Evolutionary conservation across 495 filamentous ascomycete species (phyloP).

Genomic region (Daldinia childiae): DNA sequence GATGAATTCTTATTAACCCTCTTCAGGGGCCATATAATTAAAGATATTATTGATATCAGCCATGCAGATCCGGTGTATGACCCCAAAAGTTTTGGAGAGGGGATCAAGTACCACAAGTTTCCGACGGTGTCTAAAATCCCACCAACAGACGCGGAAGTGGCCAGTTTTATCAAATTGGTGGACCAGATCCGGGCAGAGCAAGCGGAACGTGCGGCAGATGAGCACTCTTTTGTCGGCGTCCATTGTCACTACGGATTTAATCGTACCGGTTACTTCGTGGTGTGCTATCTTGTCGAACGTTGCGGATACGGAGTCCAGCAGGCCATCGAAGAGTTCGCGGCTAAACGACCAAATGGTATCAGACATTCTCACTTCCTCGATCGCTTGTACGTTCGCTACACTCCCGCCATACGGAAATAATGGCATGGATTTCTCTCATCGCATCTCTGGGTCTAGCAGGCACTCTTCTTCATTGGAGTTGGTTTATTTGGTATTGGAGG

Average conservation of each 20-base stretch:
- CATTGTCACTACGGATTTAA: conserved; percentile 98
- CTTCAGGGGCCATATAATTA: conserved; percentile 61
- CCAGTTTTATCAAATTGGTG: conserved; percentile 79
- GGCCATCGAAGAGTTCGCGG: conserved; percentile 83
- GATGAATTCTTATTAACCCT: conserved; percentile 11
- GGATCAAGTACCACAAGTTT: conserved; percentile 85
- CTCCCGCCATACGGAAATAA: conserved; percentile 7
- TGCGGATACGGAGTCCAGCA: conserved; percentile 75
- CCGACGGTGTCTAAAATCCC: conserved; percentile 93
- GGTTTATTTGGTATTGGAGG: background rate
- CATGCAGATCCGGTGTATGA: conserved; percentile 88
- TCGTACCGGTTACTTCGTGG: conserved; percentile 88
- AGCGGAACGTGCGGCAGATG: conserved; percentile 51
- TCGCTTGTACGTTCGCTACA: conserved; percentile 82
- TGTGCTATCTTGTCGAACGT: conserved; percentile 89
- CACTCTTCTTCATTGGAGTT: background rate
- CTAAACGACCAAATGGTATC: conserved; percentile 80
- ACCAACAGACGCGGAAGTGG: conserved; percentile 77
- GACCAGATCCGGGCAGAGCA: conserved; percentile 71
- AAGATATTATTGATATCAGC: conserved; percentile 86
- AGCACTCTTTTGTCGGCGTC: conserved; percentile 71
- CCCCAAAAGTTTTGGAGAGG: conserved; percentile 76
- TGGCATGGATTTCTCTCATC: background rate
- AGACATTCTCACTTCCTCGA: conserved; percentile 90
- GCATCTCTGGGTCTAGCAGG: background rate